Evolutionary conservation across 2,329 filamentous ascomycete species (phyloP), one percentile per base, ranked within the genome.

Genomic region (Cephalotrichum gorgonifer): DNA sequence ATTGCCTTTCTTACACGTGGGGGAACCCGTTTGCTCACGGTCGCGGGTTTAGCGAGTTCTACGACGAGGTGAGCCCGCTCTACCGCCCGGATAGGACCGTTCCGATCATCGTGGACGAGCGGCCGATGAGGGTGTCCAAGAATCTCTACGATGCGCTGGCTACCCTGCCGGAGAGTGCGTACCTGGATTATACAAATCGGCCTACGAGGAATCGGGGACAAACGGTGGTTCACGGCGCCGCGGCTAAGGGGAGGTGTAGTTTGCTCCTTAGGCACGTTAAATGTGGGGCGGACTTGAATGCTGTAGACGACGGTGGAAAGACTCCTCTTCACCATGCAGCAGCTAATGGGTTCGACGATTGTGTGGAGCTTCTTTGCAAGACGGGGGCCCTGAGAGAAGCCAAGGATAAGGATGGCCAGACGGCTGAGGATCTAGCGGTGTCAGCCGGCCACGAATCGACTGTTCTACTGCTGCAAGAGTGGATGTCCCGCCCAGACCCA

Each of bases 101-200:
- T 41, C 39, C 54, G 4, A 52, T 60, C 23, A 22, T 48, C 4
- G 47, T 61, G 14, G 57, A 61, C 33, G 53, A 52, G 9, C 38
- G 35, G 3, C 12, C 45, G 15, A 52, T 53, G 6, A 12, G 26
- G 6, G 57, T 62, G 42, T 62, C 58, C 3, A 44, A 52, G 31
- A 62, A 61, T 38, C 53, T 62, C 14, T 56, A 62, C 22, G 52
- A 56, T 20, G 59, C 59, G 1, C 42, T 62, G 35, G 17, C n/a
- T 5, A 52, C 47, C 8, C 47, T 58, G 9, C 52, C 54, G 3
- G 41, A 44, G 4, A 47, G 42, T 15, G 49, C 51, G 7, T 51
- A 52, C 28, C 38, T 39, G 15, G 51, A 54, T 17, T 51, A 54
- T 27, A 17, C 51, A 25, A 51, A 53, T 17, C 31, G 42, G 14